Conservation (phyloP, 2,329 filamentous ascomycete species). For the Helotiales sp. region DNA sequence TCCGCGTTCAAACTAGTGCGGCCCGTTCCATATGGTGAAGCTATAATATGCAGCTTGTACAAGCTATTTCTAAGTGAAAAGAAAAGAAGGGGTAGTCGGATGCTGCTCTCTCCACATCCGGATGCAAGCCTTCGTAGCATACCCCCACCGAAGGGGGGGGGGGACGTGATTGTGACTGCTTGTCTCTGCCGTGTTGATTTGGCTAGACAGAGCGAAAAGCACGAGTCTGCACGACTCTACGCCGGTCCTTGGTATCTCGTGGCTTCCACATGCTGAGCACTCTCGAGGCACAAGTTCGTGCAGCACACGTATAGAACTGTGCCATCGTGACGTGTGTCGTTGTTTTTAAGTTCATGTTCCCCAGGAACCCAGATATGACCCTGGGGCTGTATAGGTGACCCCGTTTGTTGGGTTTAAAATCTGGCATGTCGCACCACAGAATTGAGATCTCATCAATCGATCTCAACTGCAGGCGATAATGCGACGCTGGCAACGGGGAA, state of each 20-base stretch:
- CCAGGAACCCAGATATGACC: background rate
- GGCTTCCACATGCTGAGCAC: conserved; percentile 3
- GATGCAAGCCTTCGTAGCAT: background rate
- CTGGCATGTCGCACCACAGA: background rate
- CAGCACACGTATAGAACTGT: background rate
- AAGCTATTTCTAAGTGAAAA: background rate
- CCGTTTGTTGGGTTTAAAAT: background rate
- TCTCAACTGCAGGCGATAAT: background rate
- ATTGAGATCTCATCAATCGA: conserved; percentile 9
- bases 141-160: background rate
- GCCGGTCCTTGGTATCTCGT: background rate
- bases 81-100: background rate
- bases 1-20: background rate
- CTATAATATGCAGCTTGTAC: background rate
- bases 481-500: background rate
- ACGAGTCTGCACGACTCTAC: background rate
- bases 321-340: background rate
- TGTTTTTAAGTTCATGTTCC: background rate
- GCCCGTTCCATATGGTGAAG: background rate
- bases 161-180: background rate
- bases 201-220: background rate
- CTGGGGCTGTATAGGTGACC: background rate
- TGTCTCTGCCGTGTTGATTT: background rate
- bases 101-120: background rate
- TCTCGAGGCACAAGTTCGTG: background rate